Percentiles rank a stretch among this genome's conserved stretches.
phyloP scores from a whole-genome alignment of 306 rosid species.

The Lablab purpureus region DNA sequence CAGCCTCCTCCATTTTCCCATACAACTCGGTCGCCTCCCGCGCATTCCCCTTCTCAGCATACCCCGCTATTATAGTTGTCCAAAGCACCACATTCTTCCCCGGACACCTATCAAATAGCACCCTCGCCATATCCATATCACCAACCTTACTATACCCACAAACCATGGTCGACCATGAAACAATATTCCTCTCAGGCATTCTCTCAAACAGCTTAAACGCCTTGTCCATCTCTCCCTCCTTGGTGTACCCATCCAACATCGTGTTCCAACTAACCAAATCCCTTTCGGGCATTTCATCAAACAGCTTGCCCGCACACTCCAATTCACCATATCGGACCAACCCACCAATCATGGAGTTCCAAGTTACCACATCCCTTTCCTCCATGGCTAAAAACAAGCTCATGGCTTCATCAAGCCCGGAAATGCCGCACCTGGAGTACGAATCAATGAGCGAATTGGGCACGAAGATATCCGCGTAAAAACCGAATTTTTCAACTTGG shows the following conservation, averaged over 20 bases:
- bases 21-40: constrained; percentile 66
- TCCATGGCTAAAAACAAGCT: constrained; percentile 61
- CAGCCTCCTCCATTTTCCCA: constrained; percentile 69
- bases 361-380: constrained; percentile 66
- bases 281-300: constrained; percentile 76
- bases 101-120: constrained; percentile 79
- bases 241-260: constrained; percentile 71
- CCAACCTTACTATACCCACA: constrained; percentile 72
- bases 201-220: constrained; percentile 71
- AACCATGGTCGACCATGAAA: constrained; percentile 82
- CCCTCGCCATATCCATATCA: constrained; percentile 79
- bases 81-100: constrained; percentile 71
- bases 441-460: constrained; percentile 73
- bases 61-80: constrained; percentile 86
- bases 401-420: constrained; percentile 60
- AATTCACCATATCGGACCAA: constrained; percentile 57
- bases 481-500: constrained; percentile 70
- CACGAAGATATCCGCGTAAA: constrained; percentile 66
- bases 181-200: constrained; percentile 78
- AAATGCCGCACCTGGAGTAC: constrained; percentile 67
- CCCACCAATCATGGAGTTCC: constrained; percentile 80
- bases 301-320: constrained; percentile 61
- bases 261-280: constrained; percentile 91
- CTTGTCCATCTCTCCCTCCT: constrained; percentile 68
- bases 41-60: constrained; percentile 71